Percentiles rank a stretch among this genome's conserved stretches.
Conservation (phyloP, 2,329 filamentous ascomycete genomes). For the Sporothrix pallida region DNA sequence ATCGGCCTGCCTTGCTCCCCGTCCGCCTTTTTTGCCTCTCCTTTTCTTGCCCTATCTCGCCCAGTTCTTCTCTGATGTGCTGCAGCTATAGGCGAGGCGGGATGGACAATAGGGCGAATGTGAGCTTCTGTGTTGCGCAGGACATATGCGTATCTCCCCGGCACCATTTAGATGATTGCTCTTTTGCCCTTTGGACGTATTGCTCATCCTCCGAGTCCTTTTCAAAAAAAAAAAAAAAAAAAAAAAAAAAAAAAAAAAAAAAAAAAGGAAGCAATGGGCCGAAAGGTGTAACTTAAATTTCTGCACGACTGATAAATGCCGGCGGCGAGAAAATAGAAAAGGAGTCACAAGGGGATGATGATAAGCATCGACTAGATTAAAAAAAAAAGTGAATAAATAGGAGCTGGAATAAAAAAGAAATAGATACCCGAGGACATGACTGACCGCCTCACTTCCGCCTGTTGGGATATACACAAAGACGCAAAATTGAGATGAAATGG, state of each 20-base stretch:
- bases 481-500: not conserved
- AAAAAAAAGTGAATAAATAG: not conserved
- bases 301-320: not conserved
- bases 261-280: not conserved
- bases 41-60: not conserved
- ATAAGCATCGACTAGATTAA: not conserved
- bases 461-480: not conserved
- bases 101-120: not conserved
- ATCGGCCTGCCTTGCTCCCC: not conserved
- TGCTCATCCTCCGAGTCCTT: slow-evolving; percentile 8
- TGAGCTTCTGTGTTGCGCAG: not conserved
- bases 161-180: not conserved
- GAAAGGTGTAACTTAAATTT: not conserved
- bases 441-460: not conserved
- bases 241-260: too few relatives aligned
- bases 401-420: not conserved
- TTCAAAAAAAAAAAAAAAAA: too few relatives aligned
- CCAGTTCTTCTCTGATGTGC: too few relatives aligned
- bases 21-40: not conserved
- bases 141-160: not conserved
- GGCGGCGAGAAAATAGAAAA: not conserved
- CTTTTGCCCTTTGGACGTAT: not conserved
- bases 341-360: not conserved
- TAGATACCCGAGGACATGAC: not conserved
- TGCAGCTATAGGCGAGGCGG: not conserved